A percentile compares a stretch with the other conserved stretches of the same genome.
Evolutionary conservation across 2,329 filamentous ascomycete species (phyloP).

Genomic region (Cercospora sp.): DNA sequence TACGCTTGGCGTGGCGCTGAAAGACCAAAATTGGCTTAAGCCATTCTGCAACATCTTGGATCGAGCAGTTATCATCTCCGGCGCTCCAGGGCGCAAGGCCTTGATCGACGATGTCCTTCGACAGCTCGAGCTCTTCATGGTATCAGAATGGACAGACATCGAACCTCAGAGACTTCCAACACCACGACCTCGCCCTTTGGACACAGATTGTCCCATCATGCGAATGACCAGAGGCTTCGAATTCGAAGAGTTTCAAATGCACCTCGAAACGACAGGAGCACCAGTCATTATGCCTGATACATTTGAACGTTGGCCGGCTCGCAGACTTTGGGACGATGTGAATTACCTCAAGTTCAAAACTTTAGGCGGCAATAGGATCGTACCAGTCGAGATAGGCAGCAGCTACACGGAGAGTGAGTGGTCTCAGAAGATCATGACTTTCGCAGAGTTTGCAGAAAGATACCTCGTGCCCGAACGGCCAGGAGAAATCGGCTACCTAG

Average conservation of each 20-base stretch:
- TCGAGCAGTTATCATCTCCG: slow-evolving; percentile 72
- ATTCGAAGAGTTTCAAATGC: slow-evolving; percentile 34
- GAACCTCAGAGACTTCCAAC: slow-evolving; percentile 19
- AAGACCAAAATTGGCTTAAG: slow-evolving; percentile 6
- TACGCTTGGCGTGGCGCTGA: background rate
- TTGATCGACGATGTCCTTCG: slow-evolving; percentile 52
- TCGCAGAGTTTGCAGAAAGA: slow-evolving; percentile 65
- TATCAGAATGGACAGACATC: slow-evolving; percentile 3
- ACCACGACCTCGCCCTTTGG: slow-evolving; percentile 14
- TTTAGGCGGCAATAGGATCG: slow-evolving; percentile 72
- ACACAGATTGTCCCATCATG: slow-evolving; percentile 14
- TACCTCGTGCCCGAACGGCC: slow-evolving; percentile 54
- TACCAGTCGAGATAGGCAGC: slow-evolving; percentile 62
- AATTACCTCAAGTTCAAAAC: slow-evolving; percentile 73
- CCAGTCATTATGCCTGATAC: slow-evolving; percentile 71
- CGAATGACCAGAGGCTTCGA: slow-evolving; percentile 18
- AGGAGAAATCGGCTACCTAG: slow-evolving; percentile 69
- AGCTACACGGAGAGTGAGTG: slow-evolving; percentile 85
- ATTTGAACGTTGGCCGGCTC: slow-evolving; percentile 73
- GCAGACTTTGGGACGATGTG: slow-evolving; percentile 72
- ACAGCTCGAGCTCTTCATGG: slow-evolving; percentile 45
- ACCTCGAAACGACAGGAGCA: slow-evolving; percentile 26
- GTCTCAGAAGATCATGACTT: slow-evolving; percentile 78
- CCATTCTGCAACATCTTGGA: slow-evolving; percentile 68
- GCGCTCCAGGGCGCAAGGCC: slow-evolving; percentile 58